Base-by-base conservation (phyloP, 345 rosid species). In the Cardamine chenopodiifolia region DNA sequence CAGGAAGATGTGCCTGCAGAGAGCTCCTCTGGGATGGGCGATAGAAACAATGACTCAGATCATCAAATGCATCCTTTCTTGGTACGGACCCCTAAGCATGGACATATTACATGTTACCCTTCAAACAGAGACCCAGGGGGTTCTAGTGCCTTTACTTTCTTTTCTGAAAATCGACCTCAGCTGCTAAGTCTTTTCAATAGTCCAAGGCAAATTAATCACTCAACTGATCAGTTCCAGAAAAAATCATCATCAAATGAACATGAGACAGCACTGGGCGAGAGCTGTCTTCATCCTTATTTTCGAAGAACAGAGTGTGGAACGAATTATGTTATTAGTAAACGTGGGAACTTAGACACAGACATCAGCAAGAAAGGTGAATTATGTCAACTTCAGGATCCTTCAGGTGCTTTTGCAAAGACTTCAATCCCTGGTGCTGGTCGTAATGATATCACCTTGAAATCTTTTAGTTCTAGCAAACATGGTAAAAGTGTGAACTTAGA, bases 21-120 rank as follows among this genome's bases (percentile, higher is more conserved):
- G 83, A 88, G 85, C 77, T 80, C 72, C 70, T 32, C 76, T 81
- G 60, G 53, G 77, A 77, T 60, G 68, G 88, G 82, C 42, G 83
- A 84, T 61, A 86, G 79, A 45, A 82, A 74, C 65, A 52, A 37
- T 47, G 78, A 78, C 73, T 82, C 88, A 3, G 90, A 84, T 75
- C 87, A 86, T 71, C 93, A 85, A 82, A 83, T 95, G 96, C 99
- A 95, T 87, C 98, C 98, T 31, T 81, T 95, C 74, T 69, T 95
- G 78, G 90, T 92, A 81, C 87, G 89, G 78, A 76, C 82, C 74
- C 85, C 91, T 62, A 90, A 79, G 82, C 81, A 82, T 78, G 91
- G 89, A 29, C 73, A 39, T 28, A 71, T 80, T 55, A 85, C 90
- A 62, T 90, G 82, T 81, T 82, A 78, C 80, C 83, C 89, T 28